phyloP scores from a whole-genome alignment of 1,139 yeast species.

The Hansenula lynferdii region DNA sequence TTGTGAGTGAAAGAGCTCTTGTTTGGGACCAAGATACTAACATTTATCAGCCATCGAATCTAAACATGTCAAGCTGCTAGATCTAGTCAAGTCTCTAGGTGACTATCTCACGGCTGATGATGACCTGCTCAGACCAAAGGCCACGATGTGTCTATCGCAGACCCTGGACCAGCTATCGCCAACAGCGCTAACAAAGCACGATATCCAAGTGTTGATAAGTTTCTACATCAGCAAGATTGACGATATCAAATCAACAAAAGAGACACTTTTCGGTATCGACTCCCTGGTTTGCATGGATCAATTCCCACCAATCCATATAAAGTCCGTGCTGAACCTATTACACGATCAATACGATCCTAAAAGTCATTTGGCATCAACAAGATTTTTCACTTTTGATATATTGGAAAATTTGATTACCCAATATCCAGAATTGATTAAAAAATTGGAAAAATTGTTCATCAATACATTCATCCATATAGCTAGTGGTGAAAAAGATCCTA shows the following conservation, averaged over 20 bases:
- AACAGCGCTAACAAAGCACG: slow-evolving; percentile 49
- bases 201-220: slow-evolving; percentile 59
- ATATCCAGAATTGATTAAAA: slow-evolving; percentile 18
- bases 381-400: slow-evolving; percentile 56
- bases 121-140: slow-evolving; percentile 43
- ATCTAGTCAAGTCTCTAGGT: slow-evolving; percentile 52
- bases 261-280: slow-evolving; percentile 52
- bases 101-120: slow-evolving; percentile 66
- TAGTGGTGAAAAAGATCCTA: slow-evolving; percentile 90
- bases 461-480: slow-evolving; percentile 63
- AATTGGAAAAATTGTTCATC: slow-evolving; percentile 37
- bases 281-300: slow-evolving; percentile 45
- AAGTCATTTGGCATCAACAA: slow-evolving; percentile 57
- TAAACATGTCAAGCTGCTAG: slow-evolving; percentile 40
- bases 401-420: slow-evolving; percentile 33
- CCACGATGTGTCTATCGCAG: slow-evolving; percentile 55
- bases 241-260: slow-evolving; percentile 51
- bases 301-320: slow-evolving; percentile 30
- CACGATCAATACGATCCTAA: slow-evolving; percentile 51
- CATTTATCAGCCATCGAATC: slow-evolving; percentile 31
- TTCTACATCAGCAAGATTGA: slow-evolving; percentile 64
- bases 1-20: too few species aligned
- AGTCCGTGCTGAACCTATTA: slow-evolving; percentile 37
- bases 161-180: slow-evolving; percentile 38
- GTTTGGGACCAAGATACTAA: too few species aligned